These are phyloP conservation scores for Leucocoprinus sp. DNA, from an alignment of 768 basidiomycete species.

Conservation along the genomic window DNA sequence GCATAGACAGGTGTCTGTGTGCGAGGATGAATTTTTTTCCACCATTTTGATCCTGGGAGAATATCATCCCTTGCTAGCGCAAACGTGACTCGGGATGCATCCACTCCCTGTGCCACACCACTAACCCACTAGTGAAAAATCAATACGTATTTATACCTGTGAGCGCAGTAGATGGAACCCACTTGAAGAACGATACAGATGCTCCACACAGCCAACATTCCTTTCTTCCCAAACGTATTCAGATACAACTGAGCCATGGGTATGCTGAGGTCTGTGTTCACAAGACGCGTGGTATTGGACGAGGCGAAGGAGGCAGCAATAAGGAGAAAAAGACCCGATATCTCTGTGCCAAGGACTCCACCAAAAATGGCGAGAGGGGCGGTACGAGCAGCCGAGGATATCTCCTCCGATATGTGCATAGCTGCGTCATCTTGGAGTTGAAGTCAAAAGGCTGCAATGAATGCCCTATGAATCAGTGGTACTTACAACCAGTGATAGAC, in stretches of 20 bases:
- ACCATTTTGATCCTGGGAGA: constrained; percentile 28
- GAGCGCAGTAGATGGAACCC: background rate
- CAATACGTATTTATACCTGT: background rate
- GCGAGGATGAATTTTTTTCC: constrained; percentile 24
- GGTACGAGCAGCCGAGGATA: constrained; percentile 43
- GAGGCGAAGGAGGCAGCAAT: constrained; percentile 54
- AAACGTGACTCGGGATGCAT: constrained; percentile 60
- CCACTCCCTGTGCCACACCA: constrained; percentile 57
- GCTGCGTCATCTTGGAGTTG: constrained; percentile 46
- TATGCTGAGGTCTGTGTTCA: constrained; percentile 38
- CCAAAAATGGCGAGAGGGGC: constrained; percentile 52
- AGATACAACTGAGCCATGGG: constrained; percentile 57
- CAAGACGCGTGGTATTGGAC: constrained; percentile 35
- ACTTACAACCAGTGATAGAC: constrained; percentile 55
- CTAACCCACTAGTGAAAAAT: constrained; percentile 36
- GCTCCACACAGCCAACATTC: constrained; percentile 56
- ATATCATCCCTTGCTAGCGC: constrained; percentile 44
- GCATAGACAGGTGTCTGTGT: constrained; percentile 31
- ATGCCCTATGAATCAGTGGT: background rate
- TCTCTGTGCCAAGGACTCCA: constrained; percentile 44
- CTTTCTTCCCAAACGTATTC: constrained; percentile 45
- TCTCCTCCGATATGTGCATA: constrained; percentile 58
- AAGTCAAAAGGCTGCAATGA: background rate
- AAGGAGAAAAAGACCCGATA: constrained; percentile 45
- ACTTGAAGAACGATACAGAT: constrained; percentile 38